These are phyloP conservation scores for Pleurotus cornucopiae DNA, from an alignment of 768 basidiomycete species.

Conservation along the genomic window DNA sequence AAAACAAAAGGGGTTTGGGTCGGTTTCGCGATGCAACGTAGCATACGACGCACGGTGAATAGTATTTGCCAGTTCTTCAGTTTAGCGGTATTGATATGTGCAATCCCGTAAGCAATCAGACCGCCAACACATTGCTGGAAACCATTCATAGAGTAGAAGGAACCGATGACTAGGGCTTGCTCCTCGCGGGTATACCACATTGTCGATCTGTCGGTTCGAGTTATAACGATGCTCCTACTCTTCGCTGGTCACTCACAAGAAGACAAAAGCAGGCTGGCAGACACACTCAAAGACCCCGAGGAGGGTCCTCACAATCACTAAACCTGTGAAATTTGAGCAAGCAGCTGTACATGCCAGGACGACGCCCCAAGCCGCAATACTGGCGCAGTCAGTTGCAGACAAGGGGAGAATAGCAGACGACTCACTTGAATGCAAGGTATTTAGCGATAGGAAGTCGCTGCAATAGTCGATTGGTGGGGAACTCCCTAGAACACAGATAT, in stretches of 20 bases:
- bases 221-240: background rate
- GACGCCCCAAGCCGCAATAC: slow-evolving; percentile 38
- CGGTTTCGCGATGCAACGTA: background rate
- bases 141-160: slow-evolving; percentile 44
- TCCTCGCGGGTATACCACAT: slow-evolving; percentile 53
- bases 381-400: slow-evolving; percentile 8
- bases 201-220: slow-evolving; percentile 27
- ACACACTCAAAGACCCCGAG: slow-evolving; percentile 45
- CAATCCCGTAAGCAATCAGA: slow-evolving; percentile 45
- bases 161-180: slow-evolving; percentile 41
- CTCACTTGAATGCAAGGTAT: slow-evolving; percentile 40
- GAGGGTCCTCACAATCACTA: slow-evolving; percentile 43
- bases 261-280: slow-evolving; percentile 43
- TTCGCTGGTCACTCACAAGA: background rate
- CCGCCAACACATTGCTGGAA: slow-evolving; percentile 47
- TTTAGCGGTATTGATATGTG: slow-evolving; percentile 33
- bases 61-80: slow-evolving; percentile 50
- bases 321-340: slow-evolving; percentile 38
- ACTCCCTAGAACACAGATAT: slow-evolving; percentile 36
- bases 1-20: slow-evolving; percentile 12
- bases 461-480: slow-evolving; percentile 43
- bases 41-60: slow-evolving; percentile 27
- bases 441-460: slow-evolving; percentile 48
- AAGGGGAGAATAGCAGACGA: background rate
- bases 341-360: slow-evolving; percentile 46